Evolutionary conservation across 305 asterid genomes (phyloP), one percentile per base, ranked within the genome.

Genomic region (Fraxinus ornus): DNA sequence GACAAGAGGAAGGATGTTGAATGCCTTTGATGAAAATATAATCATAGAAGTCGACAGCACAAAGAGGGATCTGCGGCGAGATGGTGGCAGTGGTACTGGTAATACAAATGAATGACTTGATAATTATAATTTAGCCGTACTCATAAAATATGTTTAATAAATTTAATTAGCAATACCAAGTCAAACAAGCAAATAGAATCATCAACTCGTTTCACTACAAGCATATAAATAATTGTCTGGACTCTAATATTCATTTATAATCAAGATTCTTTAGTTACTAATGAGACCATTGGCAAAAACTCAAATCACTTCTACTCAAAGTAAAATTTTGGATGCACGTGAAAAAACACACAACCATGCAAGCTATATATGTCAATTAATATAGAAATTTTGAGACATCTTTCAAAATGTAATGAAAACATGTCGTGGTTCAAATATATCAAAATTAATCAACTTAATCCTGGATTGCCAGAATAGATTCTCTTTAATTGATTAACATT

Each of bases 41-140:
- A 97, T 90, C 99, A 97, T 97, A 15, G 91, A 89, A 78, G 94
- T 91, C 21, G 99, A 94, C 88, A 97, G 84, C 33, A 94, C 90
- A 89, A 90, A 97, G 64, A 97, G 97, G 82, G 99, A 97, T 89
- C 99, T 92, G 68, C 97, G 91, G 24, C 98, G 95, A 78, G 99
- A 91, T 75, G 97, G 94, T 64, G 94, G 97, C 79, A 95, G 87
- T 17, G 85, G 82, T 80, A 95, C 99, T 94, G 97, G 83, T 90
- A 88, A 47, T 52, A 83, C 79, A 17, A 26, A 30, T 55, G 75
- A 70, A 70, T n/a, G 9, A 30, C 75, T 70, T 70, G 39, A 70
- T 30, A 28, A 70, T 2, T 6, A 70, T 70, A 70, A 70, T 28
- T 68, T 70, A 30, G 17, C 19, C 39, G 2, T 26, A 68, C 33